Evolutionary conservation across 495 filamentous ascomycete genomes (phyloP).

Genomic region (Melanomma pulvis-pyrius): DNA sequence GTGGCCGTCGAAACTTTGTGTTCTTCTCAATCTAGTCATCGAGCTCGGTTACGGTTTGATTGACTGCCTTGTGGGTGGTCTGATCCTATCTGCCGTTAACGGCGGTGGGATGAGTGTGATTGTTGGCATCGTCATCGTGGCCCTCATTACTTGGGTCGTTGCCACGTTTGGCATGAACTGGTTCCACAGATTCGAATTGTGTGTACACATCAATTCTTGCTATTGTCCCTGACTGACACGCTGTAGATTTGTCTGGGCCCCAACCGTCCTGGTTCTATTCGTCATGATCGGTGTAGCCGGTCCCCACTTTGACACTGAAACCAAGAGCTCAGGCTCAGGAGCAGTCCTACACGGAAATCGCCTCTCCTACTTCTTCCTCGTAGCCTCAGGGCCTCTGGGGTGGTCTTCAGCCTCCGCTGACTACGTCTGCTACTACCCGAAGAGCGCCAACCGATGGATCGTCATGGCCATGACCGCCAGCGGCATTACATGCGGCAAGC

Average conservation of each 20-base stretch:
- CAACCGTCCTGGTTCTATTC: conserved; percentile 35
- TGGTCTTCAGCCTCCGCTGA: conserved; percentile 37
- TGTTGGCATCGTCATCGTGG: conserved; percentile 37
- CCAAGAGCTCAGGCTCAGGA: conserved; percentile 26
- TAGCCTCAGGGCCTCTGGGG: conserved; percentile 28
- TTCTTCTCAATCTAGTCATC: conserved; percentile 37
- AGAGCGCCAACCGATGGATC: conserved; percentile 21
- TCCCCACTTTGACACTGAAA: conserved; percentile 34
- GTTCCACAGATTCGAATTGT: conserved; percentile 36
- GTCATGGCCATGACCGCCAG: conserved; percentile 26
- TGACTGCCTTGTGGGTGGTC: conserved; percentile 49
- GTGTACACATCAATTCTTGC: neutral
- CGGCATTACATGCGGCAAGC: conserved; percentile 26
- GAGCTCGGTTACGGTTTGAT: conserved; percentile 35
- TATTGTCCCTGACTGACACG: neutral
- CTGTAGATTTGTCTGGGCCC: conserved; percentile 30
- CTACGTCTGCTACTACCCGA: conserved; percentile 39
- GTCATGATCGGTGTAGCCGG: conserved; percentile 38
- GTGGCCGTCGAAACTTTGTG: conserved; percentile 36
- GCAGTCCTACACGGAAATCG: conserved; percentile 29
- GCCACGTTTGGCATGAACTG: conserved; percentile 37
- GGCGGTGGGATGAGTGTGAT: conserved; percentile 36
- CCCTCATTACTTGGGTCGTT: conserved; percentile 33
- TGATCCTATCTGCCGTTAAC: conserved; percentile 57
- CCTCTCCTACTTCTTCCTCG: conserved; percentile 38